Conservation (phyloP, 176 grass and related monocot species). For the Poa pratensis region DNA sequence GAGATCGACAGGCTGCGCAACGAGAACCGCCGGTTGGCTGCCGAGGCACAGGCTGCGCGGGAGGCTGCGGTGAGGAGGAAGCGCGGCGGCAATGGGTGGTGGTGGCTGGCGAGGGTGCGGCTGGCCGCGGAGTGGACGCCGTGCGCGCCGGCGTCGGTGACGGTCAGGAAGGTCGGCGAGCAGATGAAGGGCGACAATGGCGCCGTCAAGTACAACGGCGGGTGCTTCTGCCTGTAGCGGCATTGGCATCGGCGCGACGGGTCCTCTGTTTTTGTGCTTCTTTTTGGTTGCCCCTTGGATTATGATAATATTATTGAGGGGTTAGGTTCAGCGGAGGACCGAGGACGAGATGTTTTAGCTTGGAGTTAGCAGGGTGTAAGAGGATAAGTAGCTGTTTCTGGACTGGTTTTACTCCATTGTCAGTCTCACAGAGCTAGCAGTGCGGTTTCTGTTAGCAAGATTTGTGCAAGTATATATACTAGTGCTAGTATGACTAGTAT, state of each 20-base stretch:
- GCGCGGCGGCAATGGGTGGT: neutral
- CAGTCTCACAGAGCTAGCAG: neutral
- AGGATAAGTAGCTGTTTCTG: neutral
- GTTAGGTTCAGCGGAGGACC: neutral
- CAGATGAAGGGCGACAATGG: slow-evolving; percentile 32
- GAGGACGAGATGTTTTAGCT: neutral
- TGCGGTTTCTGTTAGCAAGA: neutral
- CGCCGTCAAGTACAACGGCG: slow-evolving; percentile 40
- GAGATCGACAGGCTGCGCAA: slow-evolving; percentile 66
- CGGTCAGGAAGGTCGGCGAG: slow-evolving; percentile 46
- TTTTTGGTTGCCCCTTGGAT: slow-evolving; percentile 22
- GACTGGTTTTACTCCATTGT: neutral
- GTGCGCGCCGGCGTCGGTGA: slow-evolving; percentile 36
- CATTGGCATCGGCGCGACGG: neutral
- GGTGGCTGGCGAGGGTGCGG: slow-evolving; percentile 60
- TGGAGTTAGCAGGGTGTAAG: neutral
- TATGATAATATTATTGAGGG: neutral
- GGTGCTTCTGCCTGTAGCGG: slow-evolving; percentile 59
- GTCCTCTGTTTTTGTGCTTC: neutral
- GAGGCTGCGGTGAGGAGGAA: neutral
- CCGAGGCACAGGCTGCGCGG: neutral
- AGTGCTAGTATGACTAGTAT: neutral
- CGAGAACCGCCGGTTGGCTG: slow-evolving; percentile 58
- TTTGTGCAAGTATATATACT: neutral
- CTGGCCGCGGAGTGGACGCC: slow-evolving; percentile 71